Percentiles rank a stretch among this genome's conserved stretches.
Evolutionary conservation across 345 rosid genomes (phyloP).

Genomic region (thale cress (Arabidopsis thaliana)): DNA sequence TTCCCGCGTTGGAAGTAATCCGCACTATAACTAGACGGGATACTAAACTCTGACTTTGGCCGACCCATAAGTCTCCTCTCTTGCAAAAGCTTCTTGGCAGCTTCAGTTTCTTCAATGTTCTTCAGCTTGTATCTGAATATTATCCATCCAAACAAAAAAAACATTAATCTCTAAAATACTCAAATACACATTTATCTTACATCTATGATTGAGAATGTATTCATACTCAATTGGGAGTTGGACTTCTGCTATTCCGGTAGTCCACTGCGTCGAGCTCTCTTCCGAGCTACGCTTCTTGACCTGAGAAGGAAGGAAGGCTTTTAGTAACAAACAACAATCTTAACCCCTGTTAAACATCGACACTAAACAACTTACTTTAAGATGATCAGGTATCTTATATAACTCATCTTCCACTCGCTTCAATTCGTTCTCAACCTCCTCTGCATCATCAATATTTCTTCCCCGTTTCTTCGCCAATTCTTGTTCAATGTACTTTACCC

Average conservation of each 20-base stretch:
- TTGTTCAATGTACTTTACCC: conserved; percentile 88
- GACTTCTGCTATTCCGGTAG: conserved; percentile 97
- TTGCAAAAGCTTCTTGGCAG: conserved; percentile 95
- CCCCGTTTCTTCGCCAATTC: conserved; percentile 93
- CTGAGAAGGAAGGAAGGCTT: conserved; percentile 45
- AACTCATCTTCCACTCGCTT: conserved; percentile 87
- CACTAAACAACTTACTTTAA: conserved; percentile 60
- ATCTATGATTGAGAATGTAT: neutral
- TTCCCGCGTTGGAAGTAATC: conserved; percentile 93
- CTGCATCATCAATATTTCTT: conserved; percentile 52
- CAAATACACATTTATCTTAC: neutral
- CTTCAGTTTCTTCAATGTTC: conserved; percentile 98
- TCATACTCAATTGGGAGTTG: conserved; percentile 95
- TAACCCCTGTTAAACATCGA: neutral
- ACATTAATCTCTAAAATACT: conserved; percentile 2
- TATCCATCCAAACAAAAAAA: neutral
- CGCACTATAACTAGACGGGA: conserved; percentile 95
- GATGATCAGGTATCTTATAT: conserved; percentile 93
- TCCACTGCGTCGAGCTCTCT: conserved; percentile 99
- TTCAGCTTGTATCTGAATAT: conserved; percentile 78
- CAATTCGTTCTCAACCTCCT: conserved; percentile 71
- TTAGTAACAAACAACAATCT: neutral
- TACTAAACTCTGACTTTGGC: conserved; percentile 70
- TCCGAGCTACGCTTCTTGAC: conserved; percentile 87
- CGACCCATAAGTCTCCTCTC: conserved; percentile 87